Evolutionary conservation across 75 land plant species (phyloP).

Genomic region (Chamaecyparis obtusa): DNA sequence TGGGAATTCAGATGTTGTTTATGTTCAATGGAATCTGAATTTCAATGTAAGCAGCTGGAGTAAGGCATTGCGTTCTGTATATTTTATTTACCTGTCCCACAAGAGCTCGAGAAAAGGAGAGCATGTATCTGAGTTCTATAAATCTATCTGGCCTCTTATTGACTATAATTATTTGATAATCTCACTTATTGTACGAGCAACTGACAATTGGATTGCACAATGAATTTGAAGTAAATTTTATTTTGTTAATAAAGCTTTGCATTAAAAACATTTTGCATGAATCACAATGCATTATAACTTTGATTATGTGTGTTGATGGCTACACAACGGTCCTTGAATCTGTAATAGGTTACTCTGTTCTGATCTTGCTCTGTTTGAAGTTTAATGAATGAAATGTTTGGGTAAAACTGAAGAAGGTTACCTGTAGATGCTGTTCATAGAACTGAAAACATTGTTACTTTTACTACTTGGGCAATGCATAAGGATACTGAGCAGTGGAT

Average conservation of each 20-base stretch:
- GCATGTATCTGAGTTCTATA: not conserved
- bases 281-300: too few relatives aligned
- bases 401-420: too few relatives aligned
- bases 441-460: too few relatives aligned
- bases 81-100: not conserved
- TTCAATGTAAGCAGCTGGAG: not conserved
- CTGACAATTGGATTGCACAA: not conserved
- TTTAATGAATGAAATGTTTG: too few relatives aligned
- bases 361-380: too few relatives aligned
- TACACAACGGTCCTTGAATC: too few relatives aligned
- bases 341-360: too few relatives aligned
- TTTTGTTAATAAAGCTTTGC: not conserved
- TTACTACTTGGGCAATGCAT: too few relatives aligned
- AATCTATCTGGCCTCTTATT: not conserved
- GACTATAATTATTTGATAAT: not conserved
- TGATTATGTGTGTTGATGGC: too few relatives aligned
- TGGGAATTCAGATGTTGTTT: not conserved
- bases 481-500: too few relatives aligned
- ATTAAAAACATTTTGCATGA: not conserved
- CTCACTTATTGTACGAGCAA: not conserved
- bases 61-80: not conserved
- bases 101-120: not conserved
- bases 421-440: too few relatives aligned
- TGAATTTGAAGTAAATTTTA: not conserved
- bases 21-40: not conserved